A percentile compares a stretch with the other conserved stretches of the same genome.
These are phyloP conservation scores for Lonicera japonica DNA, from an alignment of 129 eudicot species.

Conservation along the genomic window DNA sequence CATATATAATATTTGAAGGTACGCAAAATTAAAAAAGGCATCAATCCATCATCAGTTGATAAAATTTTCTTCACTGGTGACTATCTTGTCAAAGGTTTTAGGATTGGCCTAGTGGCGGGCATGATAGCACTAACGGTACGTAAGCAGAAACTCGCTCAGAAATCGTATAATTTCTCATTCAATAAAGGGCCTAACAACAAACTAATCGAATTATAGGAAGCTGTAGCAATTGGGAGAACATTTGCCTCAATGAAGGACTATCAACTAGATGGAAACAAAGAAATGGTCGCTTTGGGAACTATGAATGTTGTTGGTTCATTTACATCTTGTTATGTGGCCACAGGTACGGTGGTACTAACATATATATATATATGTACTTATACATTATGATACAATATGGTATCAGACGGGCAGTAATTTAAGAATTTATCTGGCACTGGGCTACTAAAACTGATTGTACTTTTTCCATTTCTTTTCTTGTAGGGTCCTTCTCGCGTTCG, in stretches of 20 bases:
- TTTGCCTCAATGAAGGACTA: slow-evolving; percentile 78
- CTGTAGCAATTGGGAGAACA: slow-evolving; percentile 82
- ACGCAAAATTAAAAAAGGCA: slow-evolving; percentile 35
- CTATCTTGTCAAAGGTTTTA: slow-evolving; percentile 48
- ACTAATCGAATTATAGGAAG: slow-evolving; percentile 44
- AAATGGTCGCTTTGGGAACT: slow-evolving; percentile 76
- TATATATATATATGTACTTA: too few species aligned
- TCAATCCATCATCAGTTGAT: slow-evolving; percentile 47
- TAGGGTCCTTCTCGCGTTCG: slow-evolving; percentile 63
- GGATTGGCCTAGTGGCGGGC: slow-evolving; percentile 67
- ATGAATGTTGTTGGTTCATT: slow-evolving; percentile 79
- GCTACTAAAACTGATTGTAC: too few species aligned
- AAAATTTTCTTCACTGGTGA: slow-evolving; percentile 42
- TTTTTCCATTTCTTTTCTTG: background rate
- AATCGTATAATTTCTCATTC: background rate
- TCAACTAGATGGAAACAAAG: slow-evolving; percentile 74
- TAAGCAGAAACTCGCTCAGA: background rate
- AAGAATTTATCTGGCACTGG: too few species aligned
- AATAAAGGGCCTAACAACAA: background rate
- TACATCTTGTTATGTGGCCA: slow-evolving; percentile 71
- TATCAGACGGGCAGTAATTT: too few species aligned
- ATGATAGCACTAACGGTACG: slow-evolving; percentile 27
- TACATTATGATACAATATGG: too few species aligned
- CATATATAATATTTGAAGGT: slow-evolving; percentile 34
- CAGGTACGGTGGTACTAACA: slow-evolving; percentile 34